These are phyloP conservation scores for Dichotomopilus funicola DNA, from an alignment of 2,329 filamentous ascomycete genomes.

Conservation along the genomic window DNA sequence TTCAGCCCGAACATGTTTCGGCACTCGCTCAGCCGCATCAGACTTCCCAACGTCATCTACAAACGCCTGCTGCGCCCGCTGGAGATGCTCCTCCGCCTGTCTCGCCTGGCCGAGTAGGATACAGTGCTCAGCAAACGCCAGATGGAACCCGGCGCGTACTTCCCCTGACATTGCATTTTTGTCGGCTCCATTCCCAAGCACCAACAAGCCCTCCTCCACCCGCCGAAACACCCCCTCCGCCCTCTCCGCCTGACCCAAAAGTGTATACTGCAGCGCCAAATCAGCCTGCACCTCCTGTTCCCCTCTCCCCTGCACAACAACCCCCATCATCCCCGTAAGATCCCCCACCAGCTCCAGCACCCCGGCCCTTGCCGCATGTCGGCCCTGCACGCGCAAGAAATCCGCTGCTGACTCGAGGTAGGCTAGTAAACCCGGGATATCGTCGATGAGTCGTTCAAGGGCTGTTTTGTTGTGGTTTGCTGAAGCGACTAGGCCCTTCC, in stretches of 20 bases:
- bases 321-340: slow-evolving; percentile 35
- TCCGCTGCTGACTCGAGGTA: slow-evolving; percentile 47
- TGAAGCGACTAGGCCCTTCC: slow-evolving; percentile 37
- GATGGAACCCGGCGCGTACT: slow-evolving; percentile 49
- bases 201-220: slow-evolving; percentile 40
- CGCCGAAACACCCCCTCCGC: slow-evolving; percentile 50
- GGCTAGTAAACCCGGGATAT: slow-evolving; percentile 42
- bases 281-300: slow-evolving; percentile 42
- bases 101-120: slow-evolving; percentile 59
- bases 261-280: slow-evolving; percentile 47
- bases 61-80: slow-evolving; percentile 35
- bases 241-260: slow-evolving; percentile 45
- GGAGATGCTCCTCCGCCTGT: slow-evolving; percentile 46
- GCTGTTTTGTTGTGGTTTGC: slow-evolving; percentile 34
- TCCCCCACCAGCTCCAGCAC: slow-evolving; percentile 41
- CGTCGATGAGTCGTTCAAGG: slow-evolving; percentile 41
- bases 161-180: slow-evolving; percentile 33
- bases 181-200: slow-evolving; percentile 28
- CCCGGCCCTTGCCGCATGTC: slow-evolving; percentile 39
- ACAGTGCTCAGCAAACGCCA: slow-evolving; percentile 69
- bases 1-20: slow-evolving; percentile 22
- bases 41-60: slow-evolving; percentile 24
- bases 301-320: slow-evolving; percentile 13
- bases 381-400: slow-evolving; percentile 46
- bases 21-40: background rate